Evolutionary conservation across 768 basidiomycete genomes (phyloP), one percentile per base, ranked within the genome.

Genomic region (Tephrocybe sp.): DNA sequence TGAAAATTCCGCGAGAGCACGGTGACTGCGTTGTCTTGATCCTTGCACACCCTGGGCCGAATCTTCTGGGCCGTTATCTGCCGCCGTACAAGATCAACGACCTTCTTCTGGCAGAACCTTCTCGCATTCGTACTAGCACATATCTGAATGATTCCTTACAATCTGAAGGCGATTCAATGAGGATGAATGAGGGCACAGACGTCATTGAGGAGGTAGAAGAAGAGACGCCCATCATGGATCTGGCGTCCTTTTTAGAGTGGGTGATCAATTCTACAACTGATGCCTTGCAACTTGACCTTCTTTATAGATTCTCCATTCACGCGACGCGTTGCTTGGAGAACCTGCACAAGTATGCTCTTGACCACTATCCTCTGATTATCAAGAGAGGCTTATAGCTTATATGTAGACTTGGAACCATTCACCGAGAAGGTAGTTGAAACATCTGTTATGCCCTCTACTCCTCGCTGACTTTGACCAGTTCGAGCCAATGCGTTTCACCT

Each of bases 401-500:
- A 15, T 15, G 4, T 34, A 84, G 81, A 50, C 66, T 70, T 34
- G 83, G 83, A 5, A 64, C 82, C 36, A 76, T 82, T 15, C 87
- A 89, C 62, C 76, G 85, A 49, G 87, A 89, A 80, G 79, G 83
- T 81, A 54, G 22, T 51, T 41, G 13, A 38, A 6, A 40, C 22
- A 27, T 10, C 18, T n/a, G 13, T 19, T 13, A 8, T 21, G 24
- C 13, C 15, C 23, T 38, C 25, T n/a, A n/a, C 11, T 36, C 18
- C 31, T 18, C 19, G 25, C 23, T 25, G 19, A 15, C 45, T 47
- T 48, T n/a, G 30, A 33, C 23, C 58, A 84, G 84, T 88, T 24
- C 81, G 86, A 19, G 84, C 85, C 15, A 88, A 88, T 59, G 85
- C 85, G 1, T 88, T 86, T 61, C 86, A 88, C 64, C 70, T 85